phyloP scores from a whole-genome alignment of 129 eudicot species.

The Dittrichia graveolens region DNA sequence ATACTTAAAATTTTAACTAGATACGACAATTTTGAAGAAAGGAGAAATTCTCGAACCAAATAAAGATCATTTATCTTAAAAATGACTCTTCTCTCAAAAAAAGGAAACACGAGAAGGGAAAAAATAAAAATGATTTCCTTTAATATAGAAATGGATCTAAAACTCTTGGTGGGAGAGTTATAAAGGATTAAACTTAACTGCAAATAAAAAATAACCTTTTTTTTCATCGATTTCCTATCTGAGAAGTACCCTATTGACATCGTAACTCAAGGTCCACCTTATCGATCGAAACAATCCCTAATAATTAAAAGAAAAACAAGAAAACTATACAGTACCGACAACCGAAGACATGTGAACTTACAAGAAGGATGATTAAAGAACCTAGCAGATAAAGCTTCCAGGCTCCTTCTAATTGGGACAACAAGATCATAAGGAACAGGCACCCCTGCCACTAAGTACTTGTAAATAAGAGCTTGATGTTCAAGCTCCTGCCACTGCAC shows the following conservation, averaged over 20 bases:
- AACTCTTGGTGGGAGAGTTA: neutral
- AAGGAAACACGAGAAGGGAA: too few species aligned
- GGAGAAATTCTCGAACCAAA: neutral
- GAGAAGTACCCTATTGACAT: neutral
- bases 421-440: slow-evolving; percentile 81
- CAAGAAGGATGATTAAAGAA: slow-evolving; percentile 61
- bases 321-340: neutral
- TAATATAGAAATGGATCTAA: slow-evolving; percentile 17
- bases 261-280: slow-evolving; percentile 1
- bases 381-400: slow-evolving; percentile 60
- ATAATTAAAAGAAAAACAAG: neutral
- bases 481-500: slow-evolving; percentile 81
- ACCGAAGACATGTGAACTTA: slow-evolving; percentile 30
- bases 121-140: neutral
- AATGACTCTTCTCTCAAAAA: neutral
- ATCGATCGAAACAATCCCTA: neutral
- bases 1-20: neutral
- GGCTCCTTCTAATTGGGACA: slow-evolving; percentile 64
- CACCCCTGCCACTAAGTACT: slow-evolving; percentile 65
- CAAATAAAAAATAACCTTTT: neutral
- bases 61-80: neutral
- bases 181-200: neutral
- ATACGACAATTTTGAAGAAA: neutral
- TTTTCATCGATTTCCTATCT: neutral
- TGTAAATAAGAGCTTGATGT: slow-evolving; percentile 79